Base-by-base conservation (phyloP, 805 yeast species). In the Teunomyces pallodes region DNA sequence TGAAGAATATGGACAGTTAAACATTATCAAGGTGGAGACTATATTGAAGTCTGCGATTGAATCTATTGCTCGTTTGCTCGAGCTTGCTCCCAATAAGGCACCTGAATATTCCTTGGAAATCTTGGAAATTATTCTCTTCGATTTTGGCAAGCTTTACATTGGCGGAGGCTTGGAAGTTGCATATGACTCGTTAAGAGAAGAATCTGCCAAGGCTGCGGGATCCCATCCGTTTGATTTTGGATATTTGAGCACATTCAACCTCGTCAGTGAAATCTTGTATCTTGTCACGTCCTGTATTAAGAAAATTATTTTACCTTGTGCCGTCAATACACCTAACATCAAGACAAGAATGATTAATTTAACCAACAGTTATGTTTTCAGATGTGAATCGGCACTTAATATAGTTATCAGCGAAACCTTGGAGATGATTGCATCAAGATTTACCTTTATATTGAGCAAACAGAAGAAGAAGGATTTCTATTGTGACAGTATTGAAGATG, bases 391-490 rank as follows among this genome's bases (percentile, higher is more conserved):
- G 6, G 80, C 87, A 2, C 70, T 87, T 36, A 86, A 86, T 59
- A 66, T 81, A 7, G 79, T 90, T 5, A 60, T 89, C 17, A 79
- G 75, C 46, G 88, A 82, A 39, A 72, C 86, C 0, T 64, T 83
- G 12, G 80, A 76, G 5, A 56, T 83, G 36, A 72, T 79, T n/a
- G 71, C 80, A 9, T 71, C 71, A 20, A 76, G 82, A 50, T 72
- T 88, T 36, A 59, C 69, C 5, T 58, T 53, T 42, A 61, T 68
- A 14, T 69, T 84, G 16, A 70, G 83, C 20, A 81, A 80, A 54
- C 97, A 91, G 61, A 84, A 83, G 64, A 81, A 80, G 60, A 86
- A 82, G 52, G 97, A 92, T 61, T 88, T 83, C 59, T 54, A 64
- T 31, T 72, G 64, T 62, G 82, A 62, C 30, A 62, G 57, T 16